phyloP scores from a whole-genome alignment of 768 basidiomycete genomes.

The Tricholoma sp. region DNA sequence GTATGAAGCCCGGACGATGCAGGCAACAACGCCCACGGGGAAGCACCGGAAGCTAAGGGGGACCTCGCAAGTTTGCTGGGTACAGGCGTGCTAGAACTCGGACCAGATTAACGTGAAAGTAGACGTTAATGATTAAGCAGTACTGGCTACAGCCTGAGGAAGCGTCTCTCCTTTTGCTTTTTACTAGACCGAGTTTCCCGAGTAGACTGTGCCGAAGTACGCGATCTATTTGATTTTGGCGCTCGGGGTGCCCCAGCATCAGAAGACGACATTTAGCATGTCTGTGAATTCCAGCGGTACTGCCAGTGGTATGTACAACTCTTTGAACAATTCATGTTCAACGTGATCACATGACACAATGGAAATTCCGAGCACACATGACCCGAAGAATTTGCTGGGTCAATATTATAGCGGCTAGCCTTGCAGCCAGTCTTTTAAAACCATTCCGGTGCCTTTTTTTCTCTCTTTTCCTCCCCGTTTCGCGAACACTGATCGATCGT shows the following conservation, averaged over 20 bases:
- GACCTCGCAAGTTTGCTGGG: background rate
- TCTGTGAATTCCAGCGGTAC: background rate
- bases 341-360: too few relatives aligned
- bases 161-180: background rate
- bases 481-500: too few relatives aligned
- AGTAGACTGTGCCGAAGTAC: background rate
- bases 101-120: background rate
- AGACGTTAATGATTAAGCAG: background rate
- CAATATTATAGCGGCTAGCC: too few relatives aligned
- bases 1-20: background rate
- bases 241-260: background rate
- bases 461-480: too few relatives aligned
- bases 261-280: background rate
- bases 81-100: background rate
- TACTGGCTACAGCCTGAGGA: background rate
- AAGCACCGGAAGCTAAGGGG: background rate
- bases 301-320: too few relatives aligned
- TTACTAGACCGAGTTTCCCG: background rate
- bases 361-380: too few relatives aligned
- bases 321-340: too few relatives aligned
- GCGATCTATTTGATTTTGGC: background rate
- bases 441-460: too few relatives aligned
- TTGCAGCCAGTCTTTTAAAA: too few relatives aligned
- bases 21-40: background rate
- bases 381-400: too few relatives aligned